Percentiles rank a stretch among this genome's conserved stretches.
Conservation (phyloP, 257 asterid species). For the Nicotiana tomentosiformis region DNA sequence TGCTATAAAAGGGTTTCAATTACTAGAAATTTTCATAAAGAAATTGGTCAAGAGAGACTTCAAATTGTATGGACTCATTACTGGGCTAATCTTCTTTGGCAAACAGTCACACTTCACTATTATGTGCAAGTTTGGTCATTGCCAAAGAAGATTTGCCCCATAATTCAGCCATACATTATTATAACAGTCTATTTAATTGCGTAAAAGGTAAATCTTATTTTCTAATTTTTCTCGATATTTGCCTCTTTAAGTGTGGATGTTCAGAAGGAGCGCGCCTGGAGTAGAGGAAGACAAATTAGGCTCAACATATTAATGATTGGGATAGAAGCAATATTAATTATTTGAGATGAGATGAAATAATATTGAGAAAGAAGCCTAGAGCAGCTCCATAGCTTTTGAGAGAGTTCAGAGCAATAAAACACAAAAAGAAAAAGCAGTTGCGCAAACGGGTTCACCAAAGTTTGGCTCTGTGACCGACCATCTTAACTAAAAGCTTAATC, state of each 20-base stretch:
- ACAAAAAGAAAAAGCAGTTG: background rate
- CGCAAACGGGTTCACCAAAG: background rate
- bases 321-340: too few species aligned
- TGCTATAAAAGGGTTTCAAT: too few species aligned
- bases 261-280: background rate
- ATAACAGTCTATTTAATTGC: background rate
- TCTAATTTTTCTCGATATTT: background rate
- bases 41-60: slow-evolving; percentile 1
- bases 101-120: background rate
- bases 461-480: background rate
- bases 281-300: too few species aligned
- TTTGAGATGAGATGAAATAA: too few species aligned
- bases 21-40: background rate
- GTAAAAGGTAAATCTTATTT: background rate
- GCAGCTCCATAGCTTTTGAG: background rate
- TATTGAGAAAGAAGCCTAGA: background rate
- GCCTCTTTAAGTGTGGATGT: background rate
- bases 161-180: too few species aligned
- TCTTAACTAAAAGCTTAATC: background rate
- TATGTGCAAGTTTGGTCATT: background rate
- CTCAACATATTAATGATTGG: too few species aligned
- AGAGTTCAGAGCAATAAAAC: background rate
- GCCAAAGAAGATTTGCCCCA: slow-evolving; percentile 11
- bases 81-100: slow-evolving; percentile 8
- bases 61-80: background rate